Evolutionary conservation across 140 eudicot genomes (phyloP).

Genomic region (Oenanthe javanica): DNA sequence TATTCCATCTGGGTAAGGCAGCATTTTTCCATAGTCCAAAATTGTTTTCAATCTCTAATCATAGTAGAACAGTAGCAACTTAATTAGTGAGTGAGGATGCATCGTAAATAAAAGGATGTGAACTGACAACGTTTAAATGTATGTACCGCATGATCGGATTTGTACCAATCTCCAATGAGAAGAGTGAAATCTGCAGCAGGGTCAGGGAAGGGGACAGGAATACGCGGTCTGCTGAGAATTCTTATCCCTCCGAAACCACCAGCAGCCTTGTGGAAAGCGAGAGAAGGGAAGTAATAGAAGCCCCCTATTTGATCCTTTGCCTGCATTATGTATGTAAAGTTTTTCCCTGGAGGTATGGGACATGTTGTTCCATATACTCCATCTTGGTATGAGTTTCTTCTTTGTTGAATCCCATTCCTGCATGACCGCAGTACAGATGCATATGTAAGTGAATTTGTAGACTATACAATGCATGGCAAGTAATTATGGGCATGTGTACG

Average conservation of each 20-base stretch:
- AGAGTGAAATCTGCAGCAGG: conserved; percentile 4
- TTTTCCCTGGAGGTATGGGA: conserved; percentile 10
- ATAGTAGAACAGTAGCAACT: not conserved
- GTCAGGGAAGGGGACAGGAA: conserved; percentile 12
- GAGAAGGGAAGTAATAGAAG: conserved; percentile 12
- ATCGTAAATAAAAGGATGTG: no score
- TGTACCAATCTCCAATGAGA: conserved; percentile 13
- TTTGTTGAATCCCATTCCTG: conserved; percentile 10
- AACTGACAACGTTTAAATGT: not conserved
- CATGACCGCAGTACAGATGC: not conserved
- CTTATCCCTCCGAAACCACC: conserved; percentile 12
- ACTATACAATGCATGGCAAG: no score
- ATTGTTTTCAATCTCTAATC: conserved; percentile 27
- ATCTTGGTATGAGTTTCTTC: conserved; percentile 5
- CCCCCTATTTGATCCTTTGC: conserved; percentile 10
- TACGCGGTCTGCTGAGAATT: conserved; percentile 7
- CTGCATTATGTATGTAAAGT: conserved; percentile 8
- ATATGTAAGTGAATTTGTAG: no score
- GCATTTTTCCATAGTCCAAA: conserved; percentile 52
- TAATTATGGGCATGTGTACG: no score
- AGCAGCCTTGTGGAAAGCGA: conserved; percentile 9
- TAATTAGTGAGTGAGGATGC: no score
- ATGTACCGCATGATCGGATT: not conserved
- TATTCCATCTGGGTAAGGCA: conserved; percentile 52
- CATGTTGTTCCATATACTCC: conserved; percentile 12